phyloP scores from a whole-genome alignment of 164 flowering plant genomes.

The Aristolochia fimbriata region DNA sequence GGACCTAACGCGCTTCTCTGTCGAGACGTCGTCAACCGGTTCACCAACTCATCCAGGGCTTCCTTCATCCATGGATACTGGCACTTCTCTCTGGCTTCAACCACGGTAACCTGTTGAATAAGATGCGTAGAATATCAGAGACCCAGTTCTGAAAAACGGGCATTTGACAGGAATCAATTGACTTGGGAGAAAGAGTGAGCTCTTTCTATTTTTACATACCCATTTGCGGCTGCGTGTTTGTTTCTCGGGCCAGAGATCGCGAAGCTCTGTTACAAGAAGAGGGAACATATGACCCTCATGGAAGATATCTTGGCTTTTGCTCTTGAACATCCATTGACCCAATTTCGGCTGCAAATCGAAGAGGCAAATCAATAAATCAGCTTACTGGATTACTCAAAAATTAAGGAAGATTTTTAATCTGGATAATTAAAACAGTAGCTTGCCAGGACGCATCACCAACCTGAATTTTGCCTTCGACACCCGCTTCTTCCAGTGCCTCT shows the following conservation, averaged over 20 bases:
- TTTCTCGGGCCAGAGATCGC: slow-evolving; percentile 77
- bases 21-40: slow-evolving; percentile 4
- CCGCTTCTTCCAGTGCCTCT: slow-evolving; percentile 81
- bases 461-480: slow-evolving; percentile 53
- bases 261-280: slow-evolving; percentile 53
- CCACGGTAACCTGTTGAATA: slow-evolving; percentile 30
- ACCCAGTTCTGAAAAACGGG: background rate
- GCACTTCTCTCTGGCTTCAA: slow-evolving; percentile 35
- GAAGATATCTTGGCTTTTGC: slow-evolving; percentile 47
- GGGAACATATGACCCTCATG: slow-evolving; percentile 79
- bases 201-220: slow-evolving; percentile 29
- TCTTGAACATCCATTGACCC: slow-evolving; percentile 65
- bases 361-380: background rate
- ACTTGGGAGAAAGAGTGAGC: background rate
- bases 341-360: slow-evolving; percentile 32
- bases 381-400: no score
- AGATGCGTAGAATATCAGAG: background rate
- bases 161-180: background rate
- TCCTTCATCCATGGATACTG: slow-evolving; percentile 39
- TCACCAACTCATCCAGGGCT: slow-evolving; percentile 26
- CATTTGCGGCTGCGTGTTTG: slow-evolving; percentile 45
- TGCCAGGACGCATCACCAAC: slow-evolving; percentile 9
- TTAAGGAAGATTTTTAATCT: no score
- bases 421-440: no score
- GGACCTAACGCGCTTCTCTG: background rate